These are phyloP conservation scores for Clavulina sp. DNA, from an alignment of 768 basidiomycete genomes.

Conservation along the genomic window DNA sequence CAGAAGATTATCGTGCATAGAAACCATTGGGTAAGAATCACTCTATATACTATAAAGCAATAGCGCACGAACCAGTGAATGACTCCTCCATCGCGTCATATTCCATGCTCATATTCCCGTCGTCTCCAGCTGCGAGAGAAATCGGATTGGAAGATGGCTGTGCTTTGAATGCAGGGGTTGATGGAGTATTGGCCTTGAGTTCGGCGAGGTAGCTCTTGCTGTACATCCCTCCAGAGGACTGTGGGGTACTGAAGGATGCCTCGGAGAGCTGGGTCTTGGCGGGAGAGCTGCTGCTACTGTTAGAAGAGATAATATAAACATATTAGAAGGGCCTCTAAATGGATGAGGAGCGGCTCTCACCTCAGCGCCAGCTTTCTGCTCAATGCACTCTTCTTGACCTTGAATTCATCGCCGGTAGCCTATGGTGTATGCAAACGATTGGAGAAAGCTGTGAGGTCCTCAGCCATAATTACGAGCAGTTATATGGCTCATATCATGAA, in stretches of 20 bases:
- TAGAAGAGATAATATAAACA: background rate
- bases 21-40: background rate
- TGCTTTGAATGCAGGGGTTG: slow-evolving; percentile 4
- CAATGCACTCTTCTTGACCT: slow-evolving; percentile 65
- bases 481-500: background rate
- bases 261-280: background rate
- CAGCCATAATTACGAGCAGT: slow-evolving; percentile 6
- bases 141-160: slow-evolving; percentile 2
- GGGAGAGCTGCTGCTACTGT: background rate
- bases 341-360: slow-evolving; percentile 2
- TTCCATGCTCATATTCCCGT: slow-evolving; percentile 7
- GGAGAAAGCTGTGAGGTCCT: background rate
- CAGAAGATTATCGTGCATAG: background rate
- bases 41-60: background rate
- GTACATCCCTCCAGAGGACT: slow-evolving; percentile 33
- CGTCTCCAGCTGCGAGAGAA: no score
- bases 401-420: slow-evolving; percentile 44
- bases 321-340: background rate
- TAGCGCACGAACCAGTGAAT: background rate
- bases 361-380: slow-evolving; percentile 35
- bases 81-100: background rate
- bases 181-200: slow-evolving; percentile 52
- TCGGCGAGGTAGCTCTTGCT: slow-evolving; percentile 56
- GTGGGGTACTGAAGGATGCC: background rate
- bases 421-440: slow-evolving; percentile 23